These are phyloP conservation scores for Diaporthe sp. DNA, from an alignment of 2,329 filamentous ascomycete species.

Conservation along the genomic window DNA sequence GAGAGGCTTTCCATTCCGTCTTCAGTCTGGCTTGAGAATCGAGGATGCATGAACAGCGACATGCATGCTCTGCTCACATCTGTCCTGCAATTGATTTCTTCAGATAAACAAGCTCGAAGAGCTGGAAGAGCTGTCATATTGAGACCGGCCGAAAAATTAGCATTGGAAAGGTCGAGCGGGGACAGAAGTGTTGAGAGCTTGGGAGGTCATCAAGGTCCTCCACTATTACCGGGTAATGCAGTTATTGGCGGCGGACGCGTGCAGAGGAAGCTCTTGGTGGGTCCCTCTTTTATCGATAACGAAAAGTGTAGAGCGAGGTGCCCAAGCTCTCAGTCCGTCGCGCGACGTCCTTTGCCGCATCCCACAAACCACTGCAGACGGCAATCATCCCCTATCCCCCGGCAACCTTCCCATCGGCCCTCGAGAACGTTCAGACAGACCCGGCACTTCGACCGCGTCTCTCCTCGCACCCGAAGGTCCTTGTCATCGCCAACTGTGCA, in stretches of 20 bases:
- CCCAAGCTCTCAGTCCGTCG: constrained; percentile 31
- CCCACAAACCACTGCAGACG: constrained; percentile 20
- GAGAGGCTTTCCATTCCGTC: not conserved
- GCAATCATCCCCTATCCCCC: constrained; percentile 10
- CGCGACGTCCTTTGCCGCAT: constrained; percentile 25
- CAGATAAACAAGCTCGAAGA: not conserved
- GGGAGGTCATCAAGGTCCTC: constrained; percentile 13
- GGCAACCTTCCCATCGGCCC: constrained; percentile 12
- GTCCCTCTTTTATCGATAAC: constrained; percentile 41
- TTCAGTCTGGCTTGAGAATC: not conserved
- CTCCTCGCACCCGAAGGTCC: not conserved
- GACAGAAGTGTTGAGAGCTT: not conserved
- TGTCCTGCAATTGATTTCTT: no score
- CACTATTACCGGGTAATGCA: not conserved
- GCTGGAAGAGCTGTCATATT: not conserved
- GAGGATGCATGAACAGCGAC: not conserved
- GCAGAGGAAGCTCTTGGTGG: constrained; percentile 22
- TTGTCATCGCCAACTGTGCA: not conserved
- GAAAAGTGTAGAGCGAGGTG: constrained; percentile 35
- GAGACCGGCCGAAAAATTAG: not conserved
- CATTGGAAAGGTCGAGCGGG: not conserved
- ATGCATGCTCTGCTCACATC: not conserved
- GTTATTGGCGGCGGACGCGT: not conserved
- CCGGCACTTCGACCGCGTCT: not conserved
- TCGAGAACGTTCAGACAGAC: constrained; percentile 19